phyloP scores from a whole-genome alignment of 257 asterid genomes.

The Thymus mandschuricus region DNA sequence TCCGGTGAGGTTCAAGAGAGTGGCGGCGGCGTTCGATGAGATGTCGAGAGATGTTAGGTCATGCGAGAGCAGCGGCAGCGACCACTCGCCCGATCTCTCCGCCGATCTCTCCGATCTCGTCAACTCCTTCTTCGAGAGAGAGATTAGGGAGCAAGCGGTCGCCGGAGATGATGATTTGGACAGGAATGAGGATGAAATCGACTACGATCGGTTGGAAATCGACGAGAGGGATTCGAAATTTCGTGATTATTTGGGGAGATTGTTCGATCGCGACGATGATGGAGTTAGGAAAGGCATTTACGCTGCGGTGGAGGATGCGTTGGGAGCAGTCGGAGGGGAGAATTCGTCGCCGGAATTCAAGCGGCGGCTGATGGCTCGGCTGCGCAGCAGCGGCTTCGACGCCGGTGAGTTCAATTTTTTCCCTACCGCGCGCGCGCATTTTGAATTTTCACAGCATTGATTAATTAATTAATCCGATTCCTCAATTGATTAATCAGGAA shows the following conservation, averaged over 20 bases:
- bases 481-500: constrained; percentile 48
- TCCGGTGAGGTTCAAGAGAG: constrained; percentile 56
- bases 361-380: constrained; percentile 52
- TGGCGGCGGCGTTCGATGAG: constrained; percentile 69
- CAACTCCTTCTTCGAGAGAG: constrained; percentile 68
- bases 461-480: neutral
- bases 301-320: constrained; percentile 37
- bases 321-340: constrained; percentile 2
- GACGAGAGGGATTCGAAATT: constrained; percentile 27
- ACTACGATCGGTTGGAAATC: constrained; percentile 19
- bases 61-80: constrained; percentile 85
- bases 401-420: constrained; percentile 44
- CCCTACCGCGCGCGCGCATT: neutral
- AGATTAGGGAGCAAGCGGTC: constrained; percentile 23
- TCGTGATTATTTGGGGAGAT: constrained; percentile 38
- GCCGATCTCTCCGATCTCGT: constrained; percentile 65
- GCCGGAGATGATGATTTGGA: constrained; percentile 16
- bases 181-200: constrained; percentile 20
- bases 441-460: neutral
- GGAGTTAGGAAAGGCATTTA: constrained; percentile 28
- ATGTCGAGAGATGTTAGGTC: constrained; percentile 46
- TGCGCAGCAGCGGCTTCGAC: constrained; percentile 50
- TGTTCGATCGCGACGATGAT: constrained; percentile 32
- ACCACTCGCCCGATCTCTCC: constrained; percentile 67
- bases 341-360: constrained; percentile 42